phyloP scores from a whole-genome alignment of 75 land plant species.

The Sequoia sempervirens region DNA sequence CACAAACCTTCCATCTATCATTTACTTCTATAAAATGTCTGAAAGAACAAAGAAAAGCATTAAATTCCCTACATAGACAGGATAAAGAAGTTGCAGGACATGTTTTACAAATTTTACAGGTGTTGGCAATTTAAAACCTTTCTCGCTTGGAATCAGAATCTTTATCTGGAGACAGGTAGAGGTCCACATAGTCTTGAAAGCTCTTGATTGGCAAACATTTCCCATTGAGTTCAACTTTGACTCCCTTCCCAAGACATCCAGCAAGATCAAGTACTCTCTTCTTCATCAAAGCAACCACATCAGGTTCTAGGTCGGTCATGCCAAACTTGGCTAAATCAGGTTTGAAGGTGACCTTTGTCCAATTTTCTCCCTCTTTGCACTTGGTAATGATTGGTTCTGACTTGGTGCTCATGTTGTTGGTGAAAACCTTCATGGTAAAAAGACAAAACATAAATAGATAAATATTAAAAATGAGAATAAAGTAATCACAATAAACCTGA shows the following conservation, averaged over 20 bases:
- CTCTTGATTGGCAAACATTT: slow-evolving; percentile 67
- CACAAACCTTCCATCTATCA: slow-evolving; percentile 93
- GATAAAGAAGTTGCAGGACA: not conserved
- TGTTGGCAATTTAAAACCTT: slow-evolving; percentile 49
- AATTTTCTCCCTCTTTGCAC: slow-evolving; percentile 80
- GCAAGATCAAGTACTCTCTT: slow-evolving; percentile 93
- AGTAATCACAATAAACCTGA: not conserved
- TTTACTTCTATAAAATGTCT: slow-evolving; percentile 68
- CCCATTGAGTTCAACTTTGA: slow-evolving; percentile 93
- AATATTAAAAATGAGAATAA: not conserved
- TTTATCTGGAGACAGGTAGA: slow-evolving; percentile 55
- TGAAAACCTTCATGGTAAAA: slow-evolving; percentile 60
- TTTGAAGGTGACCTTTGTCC: slow-evolving; percentile 96
- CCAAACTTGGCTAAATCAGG: slow-evolving; percentile 89
- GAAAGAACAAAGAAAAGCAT: slow-evolving; percentile 8
- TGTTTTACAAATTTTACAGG: not conserved
- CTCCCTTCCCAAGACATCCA: slow-evolving; percentile 81
- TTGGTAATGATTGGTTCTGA: slow-evolving; percentile 71
- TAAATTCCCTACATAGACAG: not conserved
- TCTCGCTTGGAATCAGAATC: slow-evolving; percentile 38
- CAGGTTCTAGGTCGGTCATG: slow-evolving; percentile 90
- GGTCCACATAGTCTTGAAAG: slow-evolving; percentile 70
- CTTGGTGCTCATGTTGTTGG: slow-evolving; percentile 81
- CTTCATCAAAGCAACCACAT: slow-evolving; percentile 90
- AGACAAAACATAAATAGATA: not conserved